phyloP scores from a whole-genome alignment of 2,329 filamentous ascomycete genomes.

The Fusarium heterosporum region DNA sequence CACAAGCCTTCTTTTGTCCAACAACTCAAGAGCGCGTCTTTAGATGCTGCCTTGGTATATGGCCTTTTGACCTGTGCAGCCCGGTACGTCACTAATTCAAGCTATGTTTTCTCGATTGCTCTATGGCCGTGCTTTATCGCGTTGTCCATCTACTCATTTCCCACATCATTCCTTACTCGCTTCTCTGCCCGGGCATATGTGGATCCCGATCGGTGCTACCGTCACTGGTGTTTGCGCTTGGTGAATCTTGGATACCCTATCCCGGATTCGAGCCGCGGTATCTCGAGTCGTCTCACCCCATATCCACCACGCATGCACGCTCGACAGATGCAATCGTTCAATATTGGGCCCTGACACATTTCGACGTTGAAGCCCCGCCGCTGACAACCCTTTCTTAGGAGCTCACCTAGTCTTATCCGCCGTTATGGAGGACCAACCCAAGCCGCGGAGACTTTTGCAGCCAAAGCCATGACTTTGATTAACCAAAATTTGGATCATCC shows the following conservation, averaged over 20 bases:
- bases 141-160: conserved; percentile 39
- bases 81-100: conserved; percentile 59
- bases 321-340: neutral
- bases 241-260: conserved; percentile 14
- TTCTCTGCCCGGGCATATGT: conserved; percentile 37
- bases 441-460: conserved; percentile 69
- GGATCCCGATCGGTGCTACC: conserved; percentile 45
- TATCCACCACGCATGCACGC: neutral
- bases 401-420: conserved; percentile 67
- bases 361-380: neutral
- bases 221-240: conserved; percentile 34
- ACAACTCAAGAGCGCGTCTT: conserved; percentile 67
- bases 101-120: conserved; percentile 32
- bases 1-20: conserved; percentile 72
- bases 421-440: conserved; percentile 67
- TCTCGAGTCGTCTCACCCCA: conserved; percentile 29
- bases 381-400: conserved; percentile 53
- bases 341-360: neutral
- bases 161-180: conserved; percentile 34
- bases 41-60: conserved; percentile 68
- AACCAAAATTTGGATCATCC: conserved; percentile 70
- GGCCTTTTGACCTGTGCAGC: conserved; percentile 69
- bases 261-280: conserved; percentile 42
- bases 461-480: conserved; percentile 67
- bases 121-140: conserved; percentile 13